Conservation (phyloP, 345 rosid species). For the Jatropha curcas region DNA sequence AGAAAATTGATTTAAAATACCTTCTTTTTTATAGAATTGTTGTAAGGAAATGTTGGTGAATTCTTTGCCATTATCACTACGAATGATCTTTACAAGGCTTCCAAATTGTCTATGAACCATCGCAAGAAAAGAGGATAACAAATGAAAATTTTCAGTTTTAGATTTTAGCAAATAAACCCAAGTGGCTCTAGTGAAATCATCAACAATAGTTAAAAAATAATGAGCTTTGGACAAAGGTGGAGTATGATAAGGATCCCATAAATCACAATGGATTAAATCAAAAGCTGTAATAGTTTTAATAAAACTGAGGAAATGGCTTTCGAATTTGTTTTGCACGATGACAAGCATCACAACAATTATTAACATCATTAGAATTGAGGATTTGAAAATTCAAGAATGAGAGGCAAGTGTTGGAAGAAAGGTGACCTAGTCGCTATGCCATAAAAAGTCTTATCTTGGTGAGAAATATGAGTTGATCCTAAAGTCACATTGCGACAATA, state of each 20-base stretch:
- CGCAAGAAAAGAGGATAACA: not conserved
- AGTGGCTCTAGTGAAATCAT: not conserved
- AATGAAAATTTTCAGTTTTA: not conserved
- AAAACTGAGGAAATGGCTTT: not conserved
- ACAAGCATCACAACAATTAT: not conserved
- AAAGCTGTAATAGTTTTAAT: not conserved
- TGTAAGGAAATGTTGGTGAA: not conserved
- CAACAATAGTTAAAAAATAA: not conserved
- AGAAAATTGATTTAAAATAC: not conserved
- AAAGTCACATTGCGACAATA: not conserved
- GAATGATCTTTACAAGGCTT: not conserved
- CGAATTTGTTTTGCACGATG: not conserved
- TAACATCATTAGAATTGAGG: too few species aligned
- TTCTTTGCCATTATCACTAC: not conserved
- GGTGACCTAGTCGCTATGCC: too few species aligned
- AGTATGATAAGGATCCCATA: not conserved
- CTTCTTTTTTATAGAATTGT: not conserved
- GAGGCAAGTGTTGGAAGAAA: too few species aligned
- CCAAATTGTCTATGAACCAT: not conserved
- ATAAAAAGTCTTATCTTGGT: too few species aligned
- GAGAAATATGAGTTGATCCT: too few species aligned
- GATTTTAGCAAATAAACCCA: not conserved
- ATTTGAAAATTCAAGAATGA: too few species aligned
- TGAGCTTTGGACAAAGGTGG: not conserved
- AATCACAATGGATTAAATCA: not conserved